Conservation (phyloP, 148 eudicot species). For the Rhododendron simsii region DNA sequence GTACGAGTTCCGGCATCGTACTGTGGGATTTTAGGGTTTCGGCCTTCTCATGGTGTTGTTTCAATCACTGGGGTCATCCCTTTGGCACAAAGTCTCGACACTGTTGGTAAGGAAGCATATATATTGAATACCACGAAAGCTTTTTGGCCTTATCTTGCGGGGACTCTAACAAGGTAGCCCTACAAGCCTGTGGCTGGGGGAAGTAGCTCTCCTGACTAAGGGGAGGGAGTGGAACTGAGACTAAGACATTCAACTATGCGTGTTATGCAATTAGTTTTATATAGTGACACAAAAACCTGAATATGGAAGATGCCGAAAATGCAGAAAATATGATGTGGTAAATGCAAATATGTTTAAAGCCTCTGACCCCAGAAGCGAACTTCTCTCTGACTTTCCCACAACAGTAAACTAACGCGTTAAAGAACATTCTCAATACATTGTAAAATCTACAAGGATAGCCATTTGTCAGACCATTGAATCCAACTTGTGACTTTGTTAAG, state of each 20-base stretch:
- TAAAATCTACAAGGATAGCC: neutral
- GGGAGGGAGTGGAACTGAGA: neutral
- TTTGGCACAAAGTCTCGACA: conserved; percentile 95
- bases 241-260: neutral
- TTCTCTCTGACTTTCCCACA: neutral
- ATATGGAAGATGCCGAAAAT: neutral
- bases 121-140: neutral
- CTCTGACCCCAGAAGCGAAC: neutral
- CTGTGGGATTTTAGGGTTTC: conserved; percentile 83
- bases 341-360: neutral
- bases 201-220: no score
- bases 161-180: no score
- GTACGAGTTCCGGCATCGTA: conserved; percentile 55
- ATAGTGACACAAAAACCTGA: neutral
- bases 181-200: no score
- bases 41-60: conserved; percentile 84
- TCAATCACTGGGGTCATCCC: conserved; percentile 76
- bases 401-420: neutral
- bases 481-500: neutral
- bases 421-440: neutral
- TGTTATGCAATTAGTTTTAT: neutral
- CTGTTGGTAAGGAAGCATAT: conserved; percentile 57
- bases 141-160: no score
- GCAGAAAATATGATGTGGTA: neutral
- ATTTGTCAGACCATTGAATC: neutral